Base-by-base conservation (phyloP, 2,329 filamentous ascomycete genomes). In the Pseudonectria buxi region DNA sequence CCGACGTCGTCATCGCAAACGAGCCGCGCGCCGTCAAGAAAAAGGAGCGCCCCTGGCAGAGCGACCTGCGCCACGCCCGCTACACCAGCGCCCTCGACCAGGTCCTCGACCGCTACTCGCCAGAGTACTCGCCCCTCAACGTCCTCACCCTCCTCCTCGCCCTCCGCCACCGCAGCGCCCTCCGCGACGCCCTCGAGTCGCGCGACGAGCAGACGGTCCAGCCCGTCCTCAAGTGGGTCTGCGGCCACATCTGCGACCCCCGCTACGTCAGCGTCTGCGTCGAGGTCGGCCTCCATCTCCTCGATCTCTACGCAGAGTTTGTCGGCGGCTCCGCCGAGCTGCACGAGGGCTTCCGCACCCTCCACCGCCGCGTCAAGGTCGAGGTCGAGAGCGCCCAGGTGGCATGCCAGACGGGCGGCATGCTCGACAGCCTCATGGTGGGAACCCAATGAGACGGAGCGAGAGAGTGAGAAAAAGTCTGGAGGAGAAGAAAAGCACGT, bases 251-350 rank as follows among this genome's bases (percentile, higher is more conserved):
- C 48, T 73, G 80, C 26, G 83, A 95, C 56, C 86, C 90, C 24
- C 78, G 86, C 36, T 84, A 92, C 57, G 79, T 92, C 31, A 74
- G 74, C 41, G 67, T 95, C 24, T 88, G 86, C 53, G 83, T 88
- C 15, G 90, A 96, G 59, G 78, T 92, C 14, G 81, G 83, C 12
- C 74, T 94, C 53, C 72, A 88, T 40, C 68, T 96, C 25, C 67
- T 96, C 14, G 90, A 98, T 54, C 68, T 96, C 26, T 98, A 96
- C 59, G 80, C 83, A 22, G 81, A 86, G 56, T 83, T 87, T 48
- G 71, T 88, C 15, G 84, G 78, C 3, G 78, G 80, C 32, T 88
- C 83, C 25, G 71, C 76, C 6, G 79, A 85, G 57, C 74, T 96
- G 37, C 80, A 86, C 42, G 70, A 71, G 32, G 71, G 81, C 32